Base-by-base conservation (phyloP, 371 early-diverging fungal genomes). In the Apophysomyces variabilis region DNA sequence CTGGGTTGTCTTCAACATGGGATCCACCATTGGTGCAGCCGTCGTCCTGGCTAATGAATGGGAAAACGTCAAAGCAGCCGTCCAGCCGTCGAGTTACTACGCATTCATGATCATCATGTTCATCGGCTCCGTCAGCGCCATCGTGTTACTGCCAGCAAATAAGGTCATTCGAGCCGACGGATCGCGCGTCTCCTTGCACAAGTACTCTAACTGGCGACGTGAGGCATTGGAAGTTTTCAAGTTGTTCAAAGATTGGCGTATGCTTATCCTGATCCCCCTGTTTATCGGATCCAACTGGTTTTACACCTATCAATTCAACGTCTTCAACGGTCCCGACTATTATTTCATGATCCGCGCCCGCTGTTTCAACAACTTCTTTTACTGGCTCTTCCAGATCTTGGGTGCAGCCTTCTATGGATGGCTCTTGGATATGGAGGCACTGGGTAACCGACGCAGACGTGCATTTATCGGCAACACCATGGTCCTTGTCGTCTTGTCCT, bases 1-100 rank as follows among this genome's bases (percentile, higher is more conserved):
- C 80, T 94, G 94, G 94, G 80, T 86, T 66, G 83, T 92, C 57
- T 93, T 94, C 78, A 93, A 92, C 74, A 68, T 87, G 67, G 91
- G 89, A 65, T 87, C 85, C 58, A 78, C 89, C 64, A 66, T 93
- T 21, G 92, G 93, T 50, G 81, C 83, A 63, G 65, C 86, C 9
- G 79, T 92, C 46, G 85, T 85, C 45, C 77, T 90, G 61, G 83
- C 72, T 57, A 65, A 83, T 59, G 85, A 88, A 73, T 86, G 73
- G 78, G 72, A 81, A 56, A 72, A 83, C 47, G 67, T 72, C 11
- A 45, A 13, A 13, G 6, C n/a, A 60, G 60, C 45, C 16, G 72
- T 75, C 54, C 57, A 68, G 56, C 47, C 54, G 1, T 72, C 78
- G 57, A 84, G 89, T 7, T 92, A 92, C 63, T 80, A 87, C 66